Conservation (phyloP, 352 stramenopile species). For the Phytopythium sindhum region DNA sequence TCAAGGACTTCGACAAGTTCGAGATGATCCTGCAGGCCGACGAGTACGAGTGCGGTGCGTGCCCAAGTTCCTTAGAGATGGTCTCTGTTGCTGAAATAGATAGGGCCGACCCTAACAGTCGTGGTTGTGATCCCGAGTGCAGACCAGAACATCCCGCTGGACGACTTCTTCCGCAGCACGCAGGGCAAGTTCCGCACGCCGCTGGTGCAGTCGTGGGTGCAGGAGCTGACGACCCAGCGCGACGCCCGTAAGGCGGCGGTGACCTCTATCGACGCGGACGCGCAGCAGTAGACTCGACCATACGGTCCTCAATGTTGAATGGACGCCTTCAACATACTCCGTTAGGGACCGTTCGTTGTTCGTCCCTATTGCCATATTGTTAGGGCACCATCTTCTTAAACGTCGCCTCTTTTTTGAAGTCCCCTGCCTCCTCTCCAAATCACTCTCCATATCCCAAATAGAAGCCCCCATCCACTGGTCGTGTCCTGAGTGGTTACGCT, state of each 20-base stretch:
- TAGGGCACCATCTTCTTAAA: too few relatives aligned
- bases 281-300: background rate
- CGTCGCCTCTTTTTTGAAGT: too few relatives aligned
- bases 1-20: slow-evolving; percentile 96
- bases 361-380: too few relatives aligned
- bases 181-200: slow-evolving; percentile 79
- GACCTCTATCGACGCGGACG: slow-evolving; percentile 2
- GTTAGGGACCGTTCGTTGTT: too few relatives aligned
- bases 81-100: background rate
- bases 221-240: slow-evolving; percentile 59
- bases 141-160: slow-evolving; percentile 56
- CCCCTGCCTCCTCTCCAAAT: too few relatives aligned
- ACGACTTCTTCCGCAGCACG: slow-evolving; percentile 84
- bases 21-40: slow-evolving; percentile 95
- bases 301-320: background rate
- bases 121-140: background rate
- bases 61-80: background rate
- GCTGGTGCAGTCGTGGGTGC: slow-evolving; percentile 74
- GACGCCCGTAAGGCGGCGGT: slow-evolving; percentile 19
- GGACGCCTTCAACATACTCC: background rate
- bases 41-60: slow-evolving; percentile 88
- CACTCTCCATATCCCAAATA: too few relatives aligned
- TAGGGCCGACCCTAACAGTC: background rate
- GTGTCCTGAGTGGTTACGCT: too few relatives aligned
- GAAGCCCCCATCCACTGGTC: too few relatives aligned